phyloP scores from a whole-genome alignment of 2,329 filamentous ascomycete species.

The Colletotrichum tabaci region DNA sequence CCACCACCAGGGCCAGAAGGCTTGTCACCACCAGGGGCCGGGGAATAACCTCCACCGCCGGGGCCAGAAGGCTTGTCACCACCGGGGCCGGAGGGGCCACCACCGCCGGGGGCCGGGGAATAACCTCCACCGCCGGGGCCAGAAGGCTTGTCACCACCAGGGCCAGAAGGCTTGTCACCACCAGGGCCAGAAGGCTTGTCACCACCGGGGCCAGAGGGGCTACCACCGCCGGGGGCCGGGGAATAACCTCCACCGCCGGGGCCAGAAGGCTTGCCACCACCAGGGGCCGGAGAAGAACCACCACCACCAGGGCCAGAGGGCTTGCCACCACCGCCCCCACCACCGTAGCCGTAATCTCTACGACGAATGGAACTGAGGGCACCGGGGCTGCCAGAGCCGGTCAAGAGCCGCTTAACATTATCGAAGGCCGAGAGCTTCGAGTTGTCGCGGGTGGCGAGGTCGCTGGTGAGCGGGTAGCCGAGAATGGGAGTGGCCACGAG shows the following conservation, averaged over 20 bases:
- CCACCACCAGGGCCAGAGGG: not conserved
- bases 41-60: not conserved
- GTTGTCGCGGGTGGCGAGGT: conserved; percentile 51
- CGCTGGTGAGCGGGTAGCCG: conserved; percentile 51
- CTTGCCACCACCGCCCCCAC: not conserved
- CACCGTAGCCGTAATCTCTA: conserved; percentile 19
- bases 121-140: not conserved
- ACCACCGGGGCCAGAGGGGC: not conserved
- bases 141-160: no score
- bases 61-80: not conserved
- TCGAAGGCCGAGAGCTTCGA: conserved; percentile 52
- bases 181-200: not conserved
- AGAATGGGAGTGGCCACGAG: conserved; percentile 34
- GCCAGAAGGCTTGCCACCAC: not conserved
- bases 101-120: conserved; percentile 10
- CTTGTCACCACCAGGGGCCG: no score
- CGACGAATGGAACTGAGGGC: conserved; percentile 3
- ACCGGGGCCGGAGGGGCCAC: not conserved
- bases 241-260: not conserved
- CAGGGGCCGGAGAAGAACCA: not conserved
- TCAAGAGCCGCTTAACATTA: conserved; percentile 55
- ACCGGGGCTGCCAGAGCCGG: conserved; percentile 48
- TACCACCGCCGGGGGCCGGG: not conserved
- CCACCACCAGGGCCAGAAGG: no score
- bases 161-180: not conserved